Conservation (phyloP, 78 protist genomes). For the Fonticula alba region DNA sequence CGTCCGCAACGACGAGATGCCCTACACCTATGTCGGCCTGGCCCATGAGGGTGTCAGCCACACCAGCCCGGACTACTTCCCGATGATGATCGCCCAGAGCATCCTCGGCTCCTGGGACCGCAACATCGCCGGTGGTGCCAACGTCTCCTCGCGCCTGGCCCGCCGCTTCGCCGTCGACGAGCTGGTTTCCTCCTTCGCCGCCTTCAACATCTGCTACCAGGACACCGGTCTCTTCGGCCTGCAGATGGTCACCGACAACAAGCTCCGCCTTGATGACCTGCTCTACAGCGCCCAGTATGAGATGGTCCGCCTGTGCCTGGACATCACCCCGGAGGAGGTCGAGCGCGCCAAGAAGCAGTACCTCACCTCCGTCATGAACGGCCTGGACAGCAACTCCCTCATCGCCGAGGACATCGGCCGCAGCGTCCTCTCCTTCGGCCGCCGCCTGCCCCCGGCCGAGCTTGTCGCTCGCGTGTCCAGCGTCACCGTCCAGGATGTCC, state of each 20-base stretch:
- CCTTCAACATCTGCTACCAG: constrained; percentile 75
- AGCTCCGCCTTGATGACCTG: constrained; percentile 28
- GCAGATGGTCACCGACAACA: constrained; percentile 32
- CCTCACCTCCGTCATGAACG: constrained; percentile 25
- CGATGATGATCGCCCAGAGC: constrained; percentile 38
- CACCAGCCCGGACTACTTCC: constrained; percentile 41
- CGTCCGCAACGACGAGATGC: constrained; percentile 29
- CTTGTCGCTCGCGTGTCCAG: constrained; percentile 44
- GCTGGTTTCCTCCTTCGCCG: constrained; percentile 29
- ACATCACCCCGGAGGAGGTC: constrained; percentile 23
- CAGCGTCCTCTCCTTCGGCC: constrained; percentile 62
- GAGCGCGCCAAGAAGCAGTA: constrained; percentile 52
- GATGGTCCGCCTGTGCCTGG: constrained; percentile 29
- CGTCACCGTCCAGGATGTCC: constrained; percentile 35
- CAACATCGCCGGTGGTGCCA: constrained; percentile 27
- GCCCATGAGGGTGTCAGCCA: constrained; percentile 40
- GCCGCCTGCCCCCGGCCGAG: constrained; percentile 46
- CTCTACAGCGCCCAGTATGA: constrained; percentile 29
- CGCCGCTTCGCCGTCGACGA: constrained; percentile 12
- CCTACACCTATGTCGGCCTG: constrained; percentile 38
- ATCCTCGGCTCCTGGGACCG: constrained; percentile 67
- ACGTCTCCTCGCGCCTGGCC: constrained; percentile 36
- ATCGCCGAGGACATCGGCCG: constrained; percentile 72
- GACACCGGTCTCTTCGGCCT: constrained; percentile 87
- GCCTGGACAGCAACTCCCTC: constrained; percentile 38